phyloP scores from a whole-genome alignment of 176 grass and related monocot species.

The Avena eriantha region DNA sequence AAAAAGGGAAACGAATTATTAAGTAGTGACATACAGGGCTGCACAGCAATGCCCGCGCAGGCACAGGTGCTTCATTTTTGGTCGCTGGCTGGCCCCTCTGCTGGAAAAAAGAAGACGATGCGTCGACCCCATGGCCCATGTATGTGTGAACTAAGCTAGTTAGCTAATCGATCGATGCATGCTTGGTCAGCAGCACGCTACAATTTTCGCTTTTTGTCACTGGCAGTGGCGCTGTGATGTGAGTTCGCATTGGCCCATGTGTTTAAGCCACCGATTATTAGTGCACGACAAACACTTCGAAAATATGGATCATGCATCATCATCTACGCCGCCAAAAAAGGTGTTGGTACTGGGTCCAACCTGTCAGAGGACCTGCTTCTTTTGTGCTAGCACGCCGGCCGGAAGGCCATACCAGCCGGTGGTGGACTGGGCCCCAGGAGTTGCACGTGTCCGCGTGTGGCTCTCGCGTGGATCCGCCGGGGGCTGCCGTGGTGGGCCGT shows the following conservation, averaged over 20 bases:
- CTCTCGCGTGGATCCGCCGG: neutral
- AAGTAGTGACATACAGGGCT: too few species aligned
- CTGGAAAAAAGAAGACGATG: too few species aligned
- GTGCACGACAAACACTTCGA: neutral
- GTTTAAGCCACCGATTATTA: neutral
- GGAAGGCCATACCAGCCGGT: neutral
- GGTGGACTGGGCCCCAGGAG: neutral
- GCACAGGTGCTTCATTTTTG: too few species aligned
- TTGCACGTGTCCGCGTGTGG: neutral
- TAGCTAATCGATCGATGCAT: neutral
- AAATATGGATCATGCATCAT: neutral
- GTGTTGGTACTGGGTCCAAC: too few species aligned
- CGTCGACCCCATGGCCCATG: too few species aligned
- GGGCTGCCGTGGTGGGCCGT: neutral
- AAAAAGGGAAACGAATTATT: too few species aligned
- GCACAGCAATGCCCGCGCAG: too few species aligned
- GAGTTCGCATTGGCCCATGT: slow-evolving; percentile 19
- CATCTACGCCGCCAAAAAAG: too few species aligned
- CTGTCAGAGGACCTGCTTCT: neutral
- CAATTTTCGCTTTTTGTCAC: neutral
- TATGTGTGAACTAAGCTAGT: too few species aligned
- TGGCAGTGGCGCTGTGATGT: neutral
- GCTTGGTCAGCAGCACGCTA: slow-evolving; percentile 23
- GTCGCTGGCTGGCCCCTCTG: too few species aligned
- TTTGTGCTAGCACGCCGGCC: neutral